Evolutionary conservation across 495 filamentous ascomycete species (phyloP), one percentile per base, ranked within the genome.

Genomic region (Hypoxylon fuscum): DNA sequence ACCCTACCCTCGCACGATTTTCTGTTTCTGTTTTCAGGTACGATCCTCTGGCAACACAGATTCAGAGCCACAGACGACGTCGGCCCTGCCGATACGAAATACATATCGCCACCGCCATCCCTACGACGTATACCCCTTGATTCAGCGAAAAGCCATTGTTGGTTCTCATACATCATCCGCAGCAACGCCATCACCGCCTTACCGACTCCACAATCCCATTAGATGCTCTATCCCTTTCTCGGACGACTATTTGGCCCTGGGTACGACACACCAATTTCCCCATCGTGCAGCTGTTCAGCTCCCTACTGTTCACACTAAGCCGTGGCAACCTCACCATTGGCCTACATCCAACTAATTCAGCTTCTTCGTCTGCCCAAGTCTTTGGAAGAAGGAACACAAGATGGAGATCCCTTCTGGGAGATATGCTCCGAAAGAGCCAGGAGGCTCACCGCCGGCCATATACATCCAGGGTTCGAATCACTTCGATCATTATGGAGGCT

Each of bases 371-470:
- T 67, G 51, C 38, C 50, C 40, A 34, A 69, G 62, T 58, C 40
- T 45, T 29, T 15, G 59, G 57, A 68, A 49, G 40, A 47, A 14
- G 48, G 27, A 43, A 43, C 50, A 61, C 47, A 77, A 74, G 62
- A 89, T 88, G 86, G 83, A 87, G 63, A 81, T 82, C 48, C 79
- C 80, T 55, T n/a, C n/a, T n/a, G n/a, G n/a, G n/a, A 71, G 82
- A 55, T 78, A 80, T 34, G 68, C 70, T 50, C 64, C 66, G 35
- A 64, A 66, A 44, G 68, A 64, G 61, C 61, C 70, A 50, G 65
- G 66, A 55, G 58, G 61, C 50, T 66, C 72, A 22, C 74, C 78
- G 54, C 82, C 81, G 53, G 78, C 83, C 64, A 83, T 85, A 65
- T 78, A 73, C 68, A 77, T 85, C 44, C 68, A 85, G 73, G 80